Evolutionary conservation across 169 alveolate genomes (phyloP).

Genomic region (Babesia bovis): DNA sequence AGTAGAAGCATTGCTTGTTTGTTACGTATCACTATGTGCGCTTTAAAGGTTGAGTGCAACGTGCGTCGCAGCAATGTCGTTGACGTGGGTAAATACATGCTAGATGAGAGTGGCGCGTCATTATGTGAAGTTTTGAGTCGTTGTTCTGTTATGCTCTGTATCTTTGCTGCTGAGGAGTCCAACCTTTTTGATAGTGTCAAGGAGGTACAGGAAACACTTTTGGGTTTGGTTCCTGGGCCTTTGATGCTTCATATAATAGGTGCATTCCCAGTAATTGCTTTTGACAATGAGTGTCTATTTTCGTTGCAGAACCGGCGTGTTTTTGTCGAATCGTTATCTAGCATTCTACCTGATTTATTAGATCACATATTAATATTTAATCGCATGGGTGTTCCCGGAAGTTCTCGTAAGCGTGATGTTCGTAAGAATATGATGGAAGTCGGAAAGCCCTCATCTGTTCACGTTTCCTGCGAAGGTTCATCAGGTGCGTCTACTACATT

Average conservation of each 20-base stretch:
- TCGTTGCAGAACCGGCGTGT: slow-evolving; percentile 25
- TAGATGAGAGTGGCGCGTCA: slow-evolving; percentile 36
- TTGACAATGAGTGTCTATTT: slow-evolving; percentile 36
- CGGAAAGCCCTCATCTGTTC: neutral
- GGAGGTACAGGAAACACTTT: slow-evolving; percentile 38
- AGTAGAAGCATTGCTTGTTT: slow-evolving; percentile 47
- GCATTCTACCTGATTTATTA: slow-evolving; percentile 12
- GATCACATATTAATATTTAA: slow-evolving; percentile 18
- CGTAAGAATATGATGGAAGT: neutral
- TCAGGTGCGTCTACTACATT: neutral
- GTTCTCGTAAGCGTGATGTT: neutral
- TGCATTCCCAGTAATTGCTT: slow-evolving; percentile 38
- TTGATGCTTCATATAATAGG: slow-evolving; percentile 32
- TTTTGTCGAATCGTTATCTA: slow-evolving; percentile 31
- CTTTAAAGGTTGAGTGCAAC: slow-evolving; percentile 29
- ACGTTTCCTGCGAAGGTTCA: neutral
- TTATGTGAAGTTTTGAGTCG: slow-evolving; percentile 25
- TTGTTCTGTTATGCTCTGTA: slow-evolving; percentile 25
- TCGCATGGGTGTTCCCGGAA: slow-evolving; percentile 3
- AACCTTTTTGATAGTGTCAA: slow-evolving; percentile 24
- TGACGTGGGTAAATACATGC: neutral
- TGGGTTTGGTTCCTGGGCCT: slow-evolving; percentile 39
- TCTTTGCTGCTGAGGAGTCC: slow-evolving; percentile 57
- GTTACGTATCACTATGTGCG: slow-evolving; percentile 22
- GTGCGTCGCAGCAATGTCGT: neutral